Evolutionary conservation across 2,329 filamentous ascomycete species (phyloP), one percentile per base, ranked within the genome.

Genomic region (Calonectria fujianensis): DNA sequence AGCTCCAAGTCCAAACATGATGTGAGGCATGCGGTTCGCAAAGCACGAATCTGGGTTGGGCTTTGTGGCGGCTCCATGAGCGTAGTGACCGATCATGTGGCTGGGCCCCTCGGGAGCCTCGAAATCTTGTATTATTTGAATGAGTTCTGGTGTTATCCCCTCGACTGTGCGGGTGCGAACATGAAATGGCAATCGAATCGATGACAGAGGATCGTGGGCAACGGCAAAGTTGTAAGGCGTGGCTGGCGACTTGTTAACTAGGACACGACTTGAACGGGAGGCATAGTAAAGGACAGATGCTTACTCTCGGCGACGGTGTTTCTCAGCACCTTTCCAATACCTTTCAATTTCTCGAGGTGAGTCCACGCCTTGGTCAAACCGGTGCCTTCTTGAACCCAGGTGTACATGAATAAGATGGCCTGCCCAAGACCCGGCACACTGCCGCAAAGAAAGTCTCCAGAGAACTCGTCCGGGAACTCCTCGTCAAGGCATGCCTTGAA

Each of bases 31-130:
- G 18, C 68, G 54, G 27, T 45, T 70, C 13, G 14, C 41, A 9
- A 70, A 70, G 45, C 68, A 70, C 1, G 68, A 70, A 6, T 41
- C 13, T 4, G 45, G 57, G 18, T 64, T 41, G 8, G 68, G 68
- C 24, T 51, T 64, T 16, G 54, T 52, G 6, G 68, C 68, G 1
- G 48, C 68, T 4, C 68, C 68, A 54, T 70, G 68, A 1, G 68
- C 57, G 27, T 70, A 16, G 54, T 70, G 68, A 18, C 57, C 41
- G 68, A 70, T 70, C 16, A 70, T 70, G 24, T 70, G 68, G 16
- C 68, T 61, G 10, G 68, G 68, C 1, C 68, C 68, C 41, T 64
- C 31, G 13, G 68, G 57, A 14, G 45, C 32, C 27, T 70, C 32
- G 20, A 64, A 52, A 1, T 64, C 68, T 52, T 64, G 45, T 13